Base-by-base conservation (phyloP, 257 asterid genomes). In the Scutellaria galericulata region DNA sequence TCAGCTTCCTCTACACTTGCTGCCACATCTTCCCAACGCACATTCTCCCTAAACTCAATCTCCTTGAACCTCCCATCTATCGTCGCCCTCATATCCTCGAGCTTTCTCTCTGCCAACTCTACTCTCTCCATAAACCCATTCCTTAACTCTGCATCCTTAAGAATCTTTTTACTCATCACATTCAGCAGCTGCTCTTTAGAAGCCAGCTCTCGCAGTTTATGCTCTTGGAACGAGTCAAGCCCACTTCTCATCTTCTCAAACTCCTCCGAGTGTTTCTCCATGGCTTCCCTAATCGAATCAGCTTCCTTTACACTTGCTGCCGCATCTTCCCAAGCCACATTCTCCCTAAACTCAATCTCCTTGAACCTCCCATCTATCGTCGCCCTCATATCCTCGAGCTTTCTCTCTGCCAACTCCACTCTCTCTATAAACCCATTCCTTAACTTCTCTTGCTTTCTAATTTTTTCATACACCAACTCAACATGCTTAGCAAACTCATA, bases 181-280 rank as follows among this genome's bases (percentile, higher is more conserved):
- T 31, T 18, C 50, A 82, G 51, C 6, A 13, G 71, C 58, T 72
- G 39, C 80, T 82, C 75, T 66, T 75, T 79, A 0, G 51, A 50
- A 15, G 22, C 69, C 81, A 78, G 37, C 52, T 76, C 80, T 1
- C 22, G 3, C 64, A 18, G 70, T 69, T 71, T 73, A 6, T 65
- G 56, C 78, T 76, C 82, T 51, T 58, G 73, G 66, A 46, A 70
- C 46, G 69, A 64, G 64, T 14, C 22, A 18, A 75, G 54, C 37
- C 74, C 70, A 22, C 40, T 55, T 51, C 61, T 72, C 62, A 41
- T 66, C 73, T 41, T 67, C 70, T 72, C 81, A 59, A 83, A 54
- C 59, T 79, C 84, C 72, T 72, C 71, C 75, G 65, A 20, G 75
- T 53, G 11, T 52, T 70, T 77, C 61, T 77, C 77, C 70, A 64